Conservation (phyloP, 2,329 filamentous ascomycete species). For the Pyrenochaeta sp. region DNA sequence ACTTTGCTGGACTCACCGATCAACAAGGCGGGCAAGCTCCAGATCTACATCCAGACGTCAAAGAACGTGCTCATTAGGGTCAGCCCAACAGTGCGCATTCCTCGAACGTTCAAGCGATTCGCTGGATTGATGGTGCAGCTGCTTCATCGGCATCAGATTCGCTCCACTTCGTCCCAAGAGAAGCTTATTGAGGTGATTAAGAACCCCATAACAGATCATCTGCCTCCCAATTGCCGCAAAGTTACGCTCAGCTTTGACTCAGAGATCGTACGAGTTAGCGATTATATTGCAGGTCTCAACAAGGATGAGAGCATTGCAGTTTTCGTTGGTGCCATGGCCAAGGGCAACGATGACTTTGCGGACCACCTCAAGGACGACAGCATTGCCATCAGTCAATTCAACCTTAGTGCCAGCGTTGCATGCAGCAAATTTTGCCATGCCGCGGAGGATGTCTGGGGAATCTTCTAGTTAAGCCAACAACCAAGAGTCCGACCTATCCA, state of each 20-base stretch:
- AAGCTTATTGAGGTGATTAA: slow-evolving; percentile 97
- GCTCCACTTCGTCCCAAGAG: slow-evolving; percentile 95
- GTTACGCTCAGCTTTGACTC: slow-evolving; percentile 96
- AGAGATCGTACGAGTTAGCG: slow-evolving; percentile 82
- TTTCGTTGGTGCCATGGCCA: slow-evolving; percentile 98
- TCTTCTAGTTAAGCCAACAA: slow-evolving; percentile 68
- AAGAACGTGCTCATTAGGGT: slow-evolving; percentile 98
- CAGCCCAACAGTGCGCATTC: slow-evolving; percentile 96
- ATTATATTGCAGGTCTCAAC: slow-evolving; percentile 83
- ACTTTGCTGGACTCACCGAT: slow-evolving; percentile 97
- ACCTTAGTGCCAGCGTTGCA: slow-evolving; percentile 93
- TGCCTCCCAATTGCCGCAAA: slow-evolving; percentile 97
- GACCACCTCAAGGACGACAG: slow-evolving; percentile 95
- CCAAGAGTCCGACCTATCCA: slow-evolving; percentile 29
- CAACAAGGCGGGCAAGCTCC: slow-evolving; percentile 97
- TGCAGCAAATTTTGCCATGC: slow-evolving; percentile 99
- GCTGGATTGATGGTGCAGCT: slow-evolving; percentile 98
- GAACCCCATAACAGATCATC: slow-evolving; percentile 96
- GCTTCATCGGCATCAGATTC: slow-evolving; percentile 92
- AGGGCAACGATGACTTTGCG: slow-evolving; percentile 94
- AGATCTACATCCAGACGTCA: slow-evolving; percentile 98
- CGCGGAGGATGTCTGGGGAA: slow-evolving; percentile 94
- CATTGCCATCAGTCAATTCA: slow-evolving; percentile 98
- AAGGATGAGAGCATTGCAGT: slow-evolving; percentile 94
- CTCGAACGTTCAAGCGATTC: slow-evolving; percentile 98